phyloP scores from a whole-genome alignment of 2,329 filamentous ascomycete species.

The Scolecobasidium constrictum region DNA sequence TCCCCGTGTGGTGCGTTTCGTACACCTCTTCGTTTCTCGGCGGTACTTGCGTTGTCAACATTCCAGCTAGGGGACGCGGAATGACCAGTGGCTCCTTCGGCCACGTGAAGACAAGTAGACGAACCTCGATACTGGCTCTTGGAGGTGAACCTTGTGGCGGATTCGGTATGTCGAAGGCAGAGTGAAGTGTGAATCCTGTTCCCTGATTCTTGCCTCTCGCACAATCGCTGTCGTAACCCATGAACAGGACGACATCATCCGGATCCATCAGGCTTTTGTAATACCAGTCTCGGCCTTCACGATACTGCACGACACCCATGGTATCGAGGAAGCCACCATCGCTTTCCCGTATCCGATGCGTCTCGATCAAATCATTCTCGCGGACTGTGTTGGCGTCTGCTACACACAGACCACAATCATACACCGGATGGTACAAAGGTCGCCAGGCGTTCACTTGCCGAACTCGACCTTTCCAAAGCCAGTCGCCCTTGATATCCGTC shows the following conservation, averaged over 20 bases:
- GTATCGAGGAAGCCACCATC: slow-evolving; percentile 16
- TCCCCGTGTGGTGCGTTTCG: slow-evolving; percentile 5
- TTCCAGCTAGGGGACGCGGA: slow-evolving; percentile 3
- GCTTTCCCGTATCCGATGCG: slow-evolving; percentile 11
- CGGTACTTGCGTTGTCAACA: slow-evolving; percentile 7
- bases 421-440: slow-evolving; percentile 15
- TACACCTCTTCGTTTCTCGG: slow-evolving; percentile 3
- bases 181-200: slow-evolving; percentile 7
- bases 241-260: slow-evolving; percentile 17
- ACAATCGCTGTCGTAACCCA: slow-evolving; percentile 17
- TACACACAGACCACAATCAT: slow-evolving; percentile 17
- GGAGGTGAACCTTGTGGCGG: slow-evolving; percentile 2
- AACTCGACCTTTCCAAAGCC: slow-evolving; percentile 13
- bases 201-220: slow-evolving; percentile 2
- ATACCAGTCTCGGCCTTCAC: slow-evolving; percentile 18
- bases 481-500: slow-evolving; percentile 18
- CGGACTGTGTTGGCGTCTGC: slow-evolving; percentile 16
- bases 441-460: slow-evolving; percentile 16
- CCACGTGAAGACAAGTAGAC: slow-evolving; percentile 8
- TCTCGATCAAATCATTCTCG: slow-evolving; percentile 16
- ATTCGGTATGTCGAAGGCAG: slow-evolving; percentile 6
- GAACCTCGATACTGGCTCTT: slow-evolving; percentile 7
- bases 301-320: slow-evolving; percentile 17
- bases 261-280: slow-evolving; percentile 17
- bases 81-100: slow-evolving; percentile 8